Conservation (phyloP, 148 eudicot species). For the Linanthus parryae region DNA sequence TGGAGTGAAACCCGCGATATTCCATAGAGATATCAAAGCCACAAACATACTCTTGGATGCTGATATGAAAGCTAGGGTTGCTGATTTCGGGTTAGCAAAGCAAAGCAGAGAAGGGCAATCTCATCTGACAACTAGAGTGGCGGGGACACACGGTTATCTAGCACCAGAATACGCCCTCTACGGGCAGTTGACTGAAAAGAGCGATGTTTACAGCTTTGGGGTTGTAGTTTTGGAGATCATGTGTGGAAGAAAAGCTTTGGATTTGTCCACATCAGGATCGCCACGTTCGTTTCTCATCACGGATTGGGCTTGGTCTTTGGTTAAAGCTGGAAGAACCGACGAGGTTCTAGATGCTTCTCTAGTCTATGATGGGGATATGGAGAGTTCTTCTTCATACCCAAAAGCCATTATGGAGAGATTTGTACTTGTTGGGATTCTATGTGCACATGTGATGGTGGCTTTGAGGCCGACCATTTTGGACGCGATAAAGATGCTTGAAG, state of each 20-base stretch:
- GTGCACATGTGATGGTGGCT: constrained; percentile 95
- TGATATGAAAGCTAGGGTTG: constrained; percentile 69
- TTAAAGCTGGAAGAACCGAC: constrained; percentile 48
- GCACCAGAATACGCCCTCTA: constrained; percentile 85
- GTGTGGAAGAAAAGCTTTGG: constrained; percentile 85
- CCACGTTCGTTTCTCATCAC: constrained; percentile 57
- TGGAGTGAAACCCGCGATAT: constrained; percentile 69
- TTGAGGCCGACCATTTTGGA: constrained; percentile 74
- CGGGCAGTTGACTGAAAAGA: constrained; percentile 76
- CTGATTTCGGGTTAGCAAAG: constrained; percentile 79
- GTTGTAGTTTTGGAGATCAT: constrained; percentile 76
- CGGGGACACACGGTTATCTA: constrained; percentile 81
- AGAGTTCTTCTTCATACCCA: constrained; percentile 30
- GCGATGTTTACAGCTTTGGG: constrained; percentile 79
- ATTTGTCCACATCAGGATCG: constrained; percentile 49
- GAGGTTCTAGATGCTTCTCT: constrained; percentile 48
- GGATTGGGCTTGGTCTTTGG: constrained; percentile 82
- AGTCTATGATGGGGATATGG: constrained; percentile 26
- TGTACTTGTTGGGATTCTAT: constrained; percentile 67
- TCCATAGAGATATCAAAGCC: constrained; percentile 70
- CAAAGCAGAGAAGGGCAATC: constrained; percentile 63
- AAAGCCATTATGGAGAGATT: constrained; percentile 75
- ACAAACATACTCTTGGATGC: constrained; percentile 70
- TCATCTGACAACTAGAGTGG: constrained; percentile 73
- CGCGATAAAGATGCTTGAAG: constrained; percentile 83